phyloP scores from a whole-genome alignment of 768 basidiomycete genomes.

The Rubroboletus satanas region DNA sequence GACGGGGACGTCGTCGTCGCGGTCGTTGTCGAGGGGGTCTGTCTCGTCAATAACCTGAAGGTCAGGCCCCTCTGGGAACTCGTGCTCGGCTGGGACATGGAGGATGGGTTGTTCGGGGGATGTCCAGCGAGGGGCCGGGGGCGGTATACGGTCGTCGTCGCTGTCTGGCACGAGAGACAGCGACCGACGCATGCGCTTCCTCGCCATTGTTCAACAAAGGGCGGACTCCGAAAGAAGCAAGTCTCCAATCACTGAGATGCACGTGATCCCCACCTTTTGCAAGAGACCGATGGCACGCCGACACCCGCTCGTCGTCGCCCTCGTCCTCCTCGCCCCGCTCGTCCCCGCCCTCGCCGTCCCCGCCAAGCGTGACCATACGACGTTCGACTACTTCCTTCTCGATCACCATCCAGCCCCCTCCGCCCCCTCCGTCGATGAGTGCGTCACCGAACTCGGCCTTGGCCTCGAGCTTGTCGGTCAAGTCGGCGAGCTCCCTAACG shows the following conservation, averaged over 20 bases:
- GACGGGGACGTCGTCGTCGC: slow-evolving; percentile 47
- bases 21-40: slow-evolving; percentile 19
- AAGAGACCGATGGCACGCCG: slow-evolving; percentile 10
- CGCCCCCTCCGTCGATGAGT: slow-evolving; percentile 55
- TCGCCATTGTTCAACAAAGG: slow-evolving; percentile 21
- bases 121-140: slow-evolving; percentile 3
- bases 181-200: slow-evolving; percentile 26
- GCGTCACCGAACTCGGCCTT: slow-evolving; percentile 58
- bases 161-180: slow-evolving; percentile 14
- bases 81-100: slow-evolving; percentile 26
- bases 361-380: slow-evolving; percentile 48
- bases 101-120: slow-evolving; percentile 11
- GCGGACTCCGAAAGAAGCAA: slow-evolving; percentile 1
- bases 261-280: slow-evolving; percentile 10
- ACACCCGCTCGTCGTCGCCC: slow-evolving; percentile 6
- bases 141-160: slow-evolving; percentile 12
- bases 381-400: slow-evolving; percentile 81
- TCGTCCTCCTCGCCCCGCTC: slow-evolving; percentile 7
- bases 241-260: background rate
- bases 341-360: slow-evolving; percentile 7
- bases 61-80: slow-evolving; percentile 38
- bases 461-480: slow-evolving; percentile 88
- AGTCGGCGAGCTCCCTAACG: slow-evolving; percentile 73
- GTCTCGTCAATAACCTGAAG: slow-evolving; percentile 45
- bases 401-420: slow-evolving; percentile 54